These are phyloP conservation scores for Trichoderma citrinoviride DNA, from an alignment of 2,329 filamentous ascomycete genomes.

Conservation along the genomic window DNA sequence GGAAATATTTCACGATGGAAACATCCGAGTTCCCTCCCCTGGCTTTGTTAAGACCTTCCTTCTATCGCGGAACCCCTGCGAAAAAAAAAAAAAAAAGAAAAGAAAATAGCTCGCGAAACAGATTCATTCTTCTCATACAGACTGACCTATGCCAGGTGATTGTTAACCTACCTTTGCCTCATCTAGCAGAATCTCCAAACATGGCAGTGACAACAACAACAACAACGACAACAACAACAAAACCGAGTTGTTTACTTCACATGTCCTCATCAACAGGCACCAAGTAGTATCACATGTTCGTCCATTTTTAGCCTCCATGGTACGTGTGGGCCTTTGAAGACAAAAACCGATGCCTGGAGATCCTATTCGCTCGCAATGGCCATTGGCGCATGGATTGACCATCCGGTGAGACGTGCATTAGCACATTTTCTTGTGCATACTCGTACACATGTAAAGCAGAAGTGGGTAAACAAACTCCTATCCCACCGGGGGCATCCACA, in stretches of 20 bases:
- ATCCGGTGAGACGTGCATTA: slow-evolving; percentile 18
- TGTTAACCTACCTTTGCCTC: too few species aligned
- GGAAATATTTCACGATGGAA: too few species aligned
- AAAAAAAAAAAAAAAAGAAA: too few species aligned
- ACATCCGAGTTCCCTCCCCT: not conserved
- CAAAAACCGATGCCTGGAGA: not conserved
- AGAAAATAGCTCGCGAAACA: too few species aligned
- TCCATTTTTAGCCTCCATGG: not conserved
- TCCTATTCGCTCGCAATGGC: slow-evolving; percentile 3
- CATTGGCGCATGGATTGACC: slow-evolving; percentile 1
- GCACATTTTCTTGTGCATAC: not conserved
- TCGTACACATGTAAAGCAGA: too few species aligned
- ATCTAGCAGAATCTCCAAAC: too few species aligned
- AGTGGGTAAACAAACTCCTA: slow-evolving; percentile 18
- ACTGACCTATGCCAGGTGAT: too few species aligned
- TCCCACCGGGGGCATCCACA: slow-evolving; percentile 2
- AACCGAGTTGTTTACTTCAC: not conserved
- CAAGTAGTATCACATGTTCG: too few species aligned
- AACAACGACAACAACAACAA: not conserved
- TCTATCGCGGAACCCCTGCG: not conserved
- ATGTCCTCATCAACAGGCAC: not conserved
- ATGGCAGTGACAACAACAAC: not conserved
- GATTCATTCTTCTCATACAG: too few species aligned
- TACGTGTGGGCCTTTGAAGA: slow-evolving; percentile 2
- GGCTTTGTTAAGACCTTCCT: not conserved